Evolutionary conservation across 2,329 filamentous ascomycete species (phyloP), one percentile per base, ranked within the genome.

Genomic region (Cladobotryum mycophilum): DNA sequence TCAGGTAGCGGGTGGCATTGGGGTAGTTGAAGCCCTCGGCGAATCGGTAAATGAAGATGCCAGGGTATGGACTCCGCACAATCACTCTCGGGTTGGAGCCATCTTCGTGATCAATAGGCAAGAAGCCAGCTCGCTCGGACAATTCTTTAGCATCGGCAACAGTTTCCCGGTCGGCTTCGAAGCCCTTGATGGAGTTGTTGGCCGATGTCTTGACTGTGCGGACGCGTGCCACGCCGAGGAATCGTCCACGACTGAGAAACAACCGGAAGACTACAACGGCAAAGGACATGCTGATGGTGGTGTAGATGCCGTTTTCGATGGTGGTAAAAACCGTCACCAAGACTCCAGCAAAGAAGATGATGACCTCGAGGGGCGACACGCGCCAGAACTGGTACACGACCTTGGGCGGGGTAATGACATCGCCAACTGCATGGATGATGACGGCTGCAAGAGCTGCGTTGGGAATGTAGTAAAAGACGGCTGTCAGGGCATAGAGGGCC

Each of bases 391-490:
- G 86, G 69, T 92, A 92, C 11, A 95, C 80, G 0, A 84, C 86
- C 62, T 88, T 86, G 4, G 88, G 89, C 2, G 88, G 84, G 0
- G 89, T 92, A 60, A 95, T 87, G 50, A 95, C 74, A 64, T 95
- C 89, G 54, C 86, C 84, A 4, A 95, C 89, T 4, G 90, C 90
- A 67, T 96, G 90, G 57, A 95, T 95, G 59, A 96, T 96, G 62
- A 95, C 86, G 44, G 81, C 89, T 1, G 89, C 79, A 3, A 96
- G 79, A 5, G 81, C 77, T 0, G 88, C 79, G 54, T 79, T 86
- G 1, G 89, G 89, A 54, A 96, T 95, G 69, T 92, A 95, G 72
- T 81, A 95, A 76, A 96, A 96, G 52, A 95, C 82, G 0, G 85
- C 80, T 0, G 89, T 82, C 22, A 95, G 75, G 15, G 86, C 89